phyloP scores from a whole-genome alignment of 176 grass and related monocot species.

The Carex littledalei region DNA sequence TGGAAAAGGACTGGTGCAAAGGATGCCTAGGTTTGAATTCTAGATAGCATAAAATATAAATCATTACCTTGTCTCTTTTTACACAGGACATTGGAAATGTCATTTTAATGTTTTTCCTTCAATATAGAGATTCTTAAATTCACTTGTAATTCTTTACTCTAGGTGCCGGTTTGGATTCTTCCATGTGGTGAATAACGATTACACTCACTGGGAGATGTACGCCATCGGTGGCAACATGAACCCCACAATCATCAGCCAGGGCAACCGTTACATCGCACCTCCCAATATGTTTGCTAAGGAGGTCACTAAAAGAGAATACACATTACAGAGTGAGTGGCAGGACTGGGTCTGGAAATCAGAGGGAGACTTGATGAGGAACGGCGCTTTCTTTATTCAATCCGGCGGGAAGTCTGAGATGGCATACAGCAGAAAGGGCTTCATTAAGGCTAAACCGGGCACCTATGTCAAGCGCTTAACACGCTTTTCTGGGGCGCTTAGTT shows the following conservation, averaged over 20 bases:
- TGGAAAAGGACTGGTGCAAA: constrained; percentile 70
- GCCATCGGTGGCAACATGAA: constrained; percentile 64
- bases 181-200: constrained; percentile 88
- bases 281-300: constrained; percentile 37
- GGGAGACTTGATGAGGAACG: constrained; percentile 51
- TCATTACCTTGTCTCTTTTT: background rate
- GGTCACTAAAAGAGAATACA: constrained; percentile 73
- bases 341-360: constrained; percentile 84
- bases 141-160: background rate
- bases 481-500: constrained; percentile 51
- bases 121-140: background rate
- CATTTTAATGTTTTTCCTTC: background rate
- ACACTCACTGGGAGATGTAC: constrained; percentile 88
- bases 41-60: background rate
- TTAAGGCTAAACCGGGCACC: constrained; percentile 47
- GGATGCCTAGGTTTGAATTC: constrained; percentile 45
- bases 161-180: constrained; percentile 69
- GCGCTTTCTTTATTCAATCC: constrained; percentile 76
- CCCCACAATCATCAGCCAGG: constrained; percentile 91
- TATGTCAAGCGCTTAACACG: constrained; percentile 39
- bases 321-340: constrained; percentile 39
- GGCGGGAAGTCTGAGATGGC: constrained; percentile 21
- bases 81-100: background rate
- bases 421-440: constrained; percentile 37
- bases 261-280: constrained; percentile 57